Conservation (phyloP, 768 basidiomycete genomes). For the Filobasidium floriforme region DNA sequence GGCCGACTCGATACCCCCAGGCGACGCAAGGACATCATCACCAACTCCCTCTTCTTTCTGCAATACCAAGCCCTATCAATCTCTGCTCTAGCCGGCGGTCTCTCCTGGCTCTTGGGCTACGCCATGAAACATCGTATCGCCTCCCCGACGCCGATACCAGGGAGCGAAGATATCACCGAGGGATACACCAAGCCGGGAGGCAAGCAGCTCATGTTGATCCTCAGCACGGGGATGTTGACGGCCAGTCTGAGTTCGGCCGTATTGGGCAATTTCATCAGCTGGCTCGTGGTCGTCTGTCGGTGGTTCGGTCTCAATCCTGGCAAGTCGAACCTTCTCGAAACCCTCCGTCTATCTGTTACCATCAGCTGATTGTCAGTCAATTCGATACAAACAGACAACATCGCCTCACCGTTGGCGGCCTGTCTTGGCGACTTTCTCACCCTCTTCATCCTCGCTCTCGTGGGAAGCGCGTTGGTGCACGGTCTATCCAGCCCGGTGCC, state of each 20-base stretch:
- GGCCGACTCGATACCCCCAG: constrained; percentile 74
- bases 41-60: constrained; percentile 74
- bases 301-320: constrained; percentile 75
- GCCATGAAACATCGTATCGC: constrained; percentile 42
- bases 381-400: constrained; percentile 61
- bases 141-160: constrained; percentile 11
- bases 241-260: constrained; percentile 68
- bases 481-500: constrained; percentile 62
- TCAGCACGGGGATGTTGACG: constrained; percentile 60
- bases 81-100: constrained; percentile 72
- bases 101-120: constrained; percentile 66
- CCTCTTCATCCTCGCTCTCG: constrained; percentile 65
- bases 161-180: constrained; percentile 10
- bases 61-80: constrained; percentile 91
- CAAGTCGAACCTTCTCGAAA: neutral
- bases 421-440: constrained; percentile 90
- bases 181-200: constrained; percentile 46
- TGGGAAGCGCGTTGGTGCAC: constrained; percentile 57
- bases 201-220: constrained; percentile 46
- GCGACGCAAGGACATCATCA: constrained; percentile 58
- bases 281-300: constrained; percentile 69
- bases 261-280: constrained; percentile 88
- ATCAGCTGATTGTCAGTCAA: neutral
- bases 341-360: constrained; percentile 3
- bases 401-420: constrained; percentile 85